These are phyloP conservation scores for Haematococcus sp. DNA, from an alignment of 139 green algal species.

Conservation along the genomic window DNA sequence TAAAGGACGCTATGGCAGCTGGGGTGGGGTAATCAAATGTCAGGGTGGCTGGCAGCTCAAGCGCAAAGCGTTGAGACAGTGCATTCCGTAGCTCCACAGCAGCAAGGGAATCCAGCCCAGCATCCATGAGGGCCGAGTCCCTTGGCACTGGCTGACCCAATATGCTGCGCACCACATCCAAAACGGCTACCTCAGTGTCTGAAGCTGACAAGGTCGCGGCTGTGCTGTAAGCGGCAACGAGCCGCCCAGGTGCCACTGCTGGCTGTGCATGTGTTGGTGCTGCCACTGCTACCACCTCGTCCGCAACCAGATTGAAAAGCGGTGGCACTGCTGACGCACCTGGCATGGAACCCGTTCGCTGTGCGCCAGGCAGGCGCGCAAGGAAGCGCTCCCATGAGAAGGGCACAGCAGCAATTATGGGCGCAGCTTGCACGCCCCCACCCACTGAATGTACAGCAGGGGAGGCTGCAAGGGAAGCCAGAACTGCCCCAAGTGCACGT, in stretches of 20 bases:
- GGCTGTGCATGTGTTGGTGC: neutral
- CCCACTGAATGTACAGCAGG: neutral
- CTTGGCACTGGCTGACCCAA: conserved; percentile 36
- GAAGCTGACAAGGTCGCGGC: neutral
- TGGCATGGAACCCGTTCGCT: too few relatives aligned
- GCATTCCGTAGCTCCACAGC: conserved; percentile 79
- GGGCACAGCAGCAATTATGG: conserved; percentile 52
- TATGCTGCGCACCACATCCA: conserved; percentile 32
- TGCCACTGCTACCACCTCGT: neutral
- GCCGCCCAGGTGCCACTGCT: neutral
- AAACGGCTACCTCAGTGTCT: conserved; percentile 18
- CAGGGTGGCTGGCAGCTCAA: conserved; percentile 75
- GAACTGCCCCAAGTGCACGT: conserved; percentile 36
- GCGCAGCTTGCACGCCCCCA: neutral
- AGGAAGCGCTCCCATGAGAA: conserved; percentile 66
- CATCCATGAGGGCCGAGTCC: conserved; percentile 60
- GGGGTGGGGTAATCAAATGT: conserved; percentile 80
- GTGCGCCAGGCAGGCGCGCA: conserved; percentile 37
- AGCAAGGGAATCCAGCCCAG: conserved; percentile 71
- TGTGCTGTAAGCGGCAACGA: neutral
- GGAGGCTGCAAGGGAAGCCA: neutral
- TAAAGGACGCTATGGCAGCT: conserved; percentile 3
- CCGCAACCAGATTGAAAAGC: neutral
- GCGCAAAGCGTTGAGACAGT: conserved; percentile 47
- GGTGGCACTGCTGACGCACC: neutral